These are phyloP conservation scores for Royoungia palumana DNA, from an alignment of 768 basidiomycete species.

Conservation along the genomic window DNA sequence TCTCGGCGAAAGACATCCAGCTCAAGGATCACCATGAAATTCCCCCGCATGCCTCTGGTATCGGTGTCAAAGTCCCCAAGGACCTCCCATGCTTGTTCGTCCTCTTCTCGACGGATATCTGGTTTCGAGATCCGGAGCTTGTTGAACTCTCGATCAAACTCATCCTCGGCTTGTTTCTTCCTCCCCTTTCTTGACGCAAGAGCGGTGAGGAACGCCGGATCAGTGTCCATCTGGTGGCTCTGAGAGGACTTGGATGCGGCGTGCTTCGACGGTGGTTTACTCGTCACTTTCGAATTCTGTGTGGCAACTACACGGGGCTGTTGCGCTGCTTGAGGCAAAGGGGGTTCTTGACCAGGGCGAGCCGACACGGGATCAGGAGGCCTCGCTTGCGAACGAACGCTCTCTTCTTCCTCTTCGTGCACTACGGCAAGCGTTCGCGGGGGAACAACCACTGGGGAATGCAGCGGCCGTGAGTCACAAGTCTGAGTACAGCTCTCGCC, in stretches of 20 bases:
- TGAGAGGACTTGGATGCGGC: slow-evolving; percentile 4
- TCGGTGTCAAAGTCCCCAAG: slow-evolving; percentile 62
- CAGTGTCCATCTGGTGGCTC: slow-evolving; percentile 45
- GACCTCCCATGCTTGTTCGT: slow-evolving; percentile 53
- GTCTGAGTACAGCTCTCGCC: slow-evolving; percentile 29
- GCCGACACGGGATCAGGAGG: background rate
- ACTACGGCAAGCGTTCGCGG: slow-evolving; percentile 32
- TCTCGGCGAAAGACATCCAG: slow-evolving; percentile 49
- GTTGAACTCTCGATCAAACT: slow-evolving; percentile 78
- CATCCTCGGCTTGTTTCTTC: slow-evolving; percentile 53
- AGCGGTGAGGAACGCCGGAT: slow-evolving; percentile 65
- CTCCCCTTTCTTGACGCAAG: slow-evolving; percentile 66
- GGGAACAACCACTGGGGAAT: slow-evolving; percentile 1
- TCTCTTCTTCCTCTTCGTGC: slow-evolving; percentile 59
- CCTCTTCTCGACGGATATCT: slow-evolving; percentile 45
- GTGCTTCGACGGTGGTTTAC: slow-evolving; percentile 5
- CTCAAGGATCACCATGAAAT: slow-evolving; percentile 77
- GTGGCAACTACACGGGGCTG: background rate
- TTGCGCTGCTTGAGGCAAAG: slow-evolving; percentile 1
- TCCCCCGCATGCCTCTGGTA: slow-evolving; percentile 58
- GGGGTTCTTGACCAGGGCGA: slow-evolving; percentile 1
- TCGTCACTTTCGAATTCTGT: slow-evolving; percentile 27
- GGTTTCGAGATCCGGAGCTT: slow-evolving; percentile 69
- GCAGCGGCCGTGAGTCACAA: slow-evolving; percentile 11
- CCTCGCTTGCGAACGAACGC: slow-evolving; percentile 9